phyloP scores from a whole-genome alignment of 2,329 filamentous ascomycete species.

The Cadophora gregata region DNA sequence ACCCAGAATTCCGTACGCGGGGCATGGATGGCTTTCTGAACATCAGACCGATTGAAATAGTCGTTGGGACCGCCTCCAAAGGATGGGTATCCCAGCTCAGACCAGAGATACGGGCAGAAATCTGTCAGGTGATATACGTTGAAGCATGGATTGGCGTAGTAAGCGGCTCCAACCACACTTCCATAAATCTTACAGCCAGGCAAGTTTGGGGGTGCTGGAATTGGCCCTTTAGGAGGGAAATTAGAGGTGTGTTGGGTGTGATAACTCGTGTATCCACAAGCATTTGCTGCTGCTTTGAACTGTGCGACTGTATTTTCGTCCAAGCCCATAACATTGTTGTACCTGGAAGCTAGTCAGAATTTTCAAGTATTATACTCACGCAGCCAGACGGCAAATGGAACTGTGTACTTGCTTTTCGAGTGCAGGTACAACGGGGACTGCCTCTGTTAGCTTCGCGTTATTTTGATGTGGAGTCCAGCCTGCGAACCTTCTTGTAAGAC shows the following conservation, averaged over 20 bases:
- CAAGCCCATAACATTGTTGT: constrained; percentile 56
- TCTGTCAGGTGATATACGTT: constrained; percentile 67
- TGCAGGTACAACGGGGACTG: constrained; percentile 52
- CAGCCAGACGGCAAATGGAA: not conserved
- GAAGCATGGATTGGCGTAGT: constrained; percentile 64
- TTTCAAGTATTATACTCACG: too few relatives aligned
- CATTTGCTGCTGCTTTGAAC: constrained; percentile 51
- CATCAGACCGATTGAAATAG: constrained; percentile 67
- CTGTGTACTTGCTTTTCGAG: constrained; percentile 48
- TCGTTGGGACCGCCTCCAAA: constrained; percentile 58
- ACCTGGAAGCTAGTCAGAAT: constrained; percentile 32
- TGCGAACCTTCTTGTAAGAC: constrained; percentile 31
- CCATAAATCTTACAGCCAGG: constrained; percentile 39
- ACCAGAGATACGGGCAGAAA: constrained; percentile 45
- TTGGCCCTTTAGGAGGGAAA: constrained; percentile 61
- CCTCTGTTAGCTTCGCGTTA: constrained; percentile 17
- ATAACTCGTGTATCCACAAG: constrained; percentile 60
- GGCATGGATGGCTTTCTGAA: constrained; percentile 65
- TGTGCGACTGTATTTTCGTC: constrained; percentile 56
- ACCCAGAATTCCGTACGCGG: constrained; percentile 57
- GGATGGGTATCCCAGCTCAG: constrained; percentile 49
- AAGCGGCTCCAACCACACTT: constrained; percentile 56
- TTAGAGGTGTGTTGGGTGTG: constrained; percentile 53
- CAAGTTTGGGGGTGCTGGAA: constrained; percentile 49
- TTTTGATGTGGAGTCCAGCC: not conserved